phyloP scores from a whole-genome alignment of 768 basidiomycete genomes.

The Tricholoma bakamatsutake region DNA sequence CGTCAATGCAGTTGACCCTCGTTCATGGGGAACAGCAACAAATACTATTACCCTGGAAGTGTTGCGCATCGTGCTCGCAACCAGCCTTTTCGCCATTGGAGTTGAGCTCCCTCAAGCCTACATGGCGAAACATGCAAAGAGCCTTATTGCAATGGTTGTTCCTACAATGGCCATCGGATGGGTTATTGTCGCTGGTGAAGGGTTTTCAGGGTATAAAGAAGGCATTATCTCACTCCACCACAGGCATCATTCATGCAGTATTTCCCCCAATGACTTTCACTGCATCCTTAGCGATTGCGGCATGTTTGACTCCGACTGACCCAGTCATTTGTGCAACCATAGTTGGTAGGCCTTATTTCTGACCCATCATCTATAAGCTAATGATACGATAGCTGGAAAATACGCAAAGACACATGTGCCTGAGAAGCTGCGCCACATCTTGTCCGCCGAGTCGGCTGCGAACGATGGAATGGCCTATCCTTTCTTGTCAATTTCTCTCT shows the following conservation, averaged over 20 bases:
- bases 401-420: constrained; percentile 71
- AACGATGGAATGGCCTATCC: constrained; percentile 97
- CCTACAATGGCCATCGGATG: constrained; percentile 86
- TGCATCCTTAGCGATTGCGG: constrained; percentile 79
- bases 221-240: background rate
- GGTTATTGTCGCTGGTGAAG: constrained; percentile 65
- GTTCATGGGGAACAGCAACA: constrained; percentile 50
- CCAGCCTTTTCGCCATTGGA: constrained; percentile 91
- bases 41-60: constrained; percentile 54
- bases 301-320: constrained; percentile 91
- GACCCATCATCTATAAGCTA: background rate
- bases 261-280: constrained; percentile 70
- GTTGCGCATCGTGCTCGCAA: constrained; percentile 61
- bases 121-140: constrained; percentile 71
- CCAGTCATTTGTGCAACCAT: constrained; percentile 88
- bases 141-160: constrained; percentile 63
- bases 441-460: constrained; percentile 87
- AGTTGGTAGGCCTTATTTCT: constrained; percentile 41
- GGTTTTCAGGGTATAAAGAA: background rate
- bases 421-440: constrained; percentile 66
- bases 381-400: constrained; percentile 46
- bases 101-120: constrained; percentile 88
- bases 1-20: constrained; percentile 68
- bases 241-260: constrained; percentile 61
- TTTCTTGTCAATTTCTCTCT: constrained; percentile 82